Base-by-base conservation (phyloP, 352 stramenopile genomes). In the Pythium aquatile region DNA sequence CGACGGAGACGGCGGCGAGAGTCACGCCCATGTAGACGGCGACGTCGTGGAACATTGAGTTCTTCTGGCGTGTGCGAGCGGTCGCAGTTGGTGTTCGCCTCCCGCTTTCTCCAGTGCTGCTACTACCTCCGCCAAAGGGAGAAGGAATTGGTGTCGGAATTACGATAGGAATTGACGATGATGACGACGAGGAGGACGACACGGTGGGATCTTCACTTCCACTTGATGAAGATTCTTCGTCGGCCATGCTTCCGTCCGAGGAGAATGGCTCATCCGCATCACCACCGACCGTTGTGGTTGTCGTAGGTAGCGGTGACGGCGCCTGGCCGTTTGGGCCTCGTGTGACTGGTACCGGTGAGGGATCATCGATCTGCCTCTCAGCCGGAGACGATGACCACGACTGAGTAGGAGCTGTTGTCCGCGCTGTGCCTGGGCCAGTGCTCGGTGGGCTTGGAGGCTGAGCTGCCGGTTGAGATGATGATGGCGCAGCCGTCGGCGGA, bases 1-100 rank as follows among this genome's bases (percentile, higher is more conserved):
- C 69, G 39, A 88, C 61, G 6, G 77, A 84, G n/a, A 91, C 74
- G n/a, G 71, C 75, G 11, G 80, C 80, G 35, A 39, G 37, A 7
- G 39, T 42, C 44, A 67, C 59, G 35, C 58, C 44, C 10, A 56
- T 44, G 55, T 67, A 72, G 5, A 56, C 47, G 2, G 48, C 54
- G 2, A 29, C 37, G 30, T 60, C 60, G 40, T 55, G 58, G 35
- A 67, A 61, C 3, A 20, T 5, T 0, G 65, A 63, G 14, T 42
- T 46, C 11, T 51, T 46, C 35, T 35, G n/a, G 6, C 28, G 17
- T 8, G 48, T 64, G 1, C 32, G 40, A 13, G 33, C 30, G 2
- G 51, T 40, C n/a, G 47, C 26, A 2, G 40, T 54, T 2, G 55
- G 20, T 1, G 39, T 40, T 11, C 29, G 57, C 32, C 46, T 51